These are phyloP conservation scores for Fusarium sarcochroum DNA, from an alignment of 2,329 filamentous ascomycete genomes.

Conservation along the genomic window DNA sequence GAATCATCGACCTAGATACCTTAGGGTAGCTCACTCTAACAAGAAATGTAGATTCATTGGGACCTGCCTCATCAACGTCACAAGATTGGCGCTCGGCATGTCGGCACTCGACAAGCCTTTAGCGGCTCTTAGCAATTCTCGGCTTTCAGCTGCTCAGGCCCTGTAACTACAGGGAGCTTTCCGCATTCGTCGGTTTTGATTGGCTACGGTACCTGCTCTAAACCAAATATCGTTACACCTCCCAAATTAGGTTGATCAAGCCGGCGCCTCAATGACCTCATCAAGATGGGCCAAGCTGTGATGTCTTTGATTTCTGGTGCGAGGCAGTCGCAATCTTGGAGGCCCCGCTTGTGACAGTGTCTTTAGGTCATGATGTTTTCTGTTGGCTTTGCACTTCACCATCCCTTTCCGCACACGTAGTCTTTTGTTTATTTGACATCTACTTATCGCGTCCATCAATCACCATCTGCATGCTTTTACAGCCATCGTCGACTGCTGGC, in stretches of 20 bases:
- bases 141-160: constrained; percentile 36
- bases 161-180: constrained; percentile 1
- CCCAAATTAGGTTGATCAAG: constrained; percentile 12
- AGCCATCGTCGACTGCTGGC: constrained; percentile 5
- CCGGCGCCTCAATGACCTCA: constrained; percentile 41
- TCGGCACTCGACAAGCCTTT: constrained; percentile 38
- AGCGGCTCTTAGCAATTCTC: constrained; percentile 35
- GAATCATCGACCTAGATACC: background rate
- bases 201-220: background rate
- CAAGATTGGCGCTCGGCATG: constrained; percentile 32
- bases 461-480: background rate
- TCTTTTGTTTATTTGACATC: background rate
- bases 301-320: constrained; percentile 37
- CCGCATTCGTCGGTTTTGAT: accelerated
- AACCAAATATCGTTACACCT: constrained; percentile 22
- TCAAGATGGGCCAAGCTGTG: constrained; percentile 32
- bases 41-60: too few relatives aligned
- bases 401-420: background rate
- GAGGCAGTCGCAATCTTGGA: constrained; percentile 30
- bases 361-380: constrained; percentile 14
- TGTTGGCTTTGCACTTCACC: background rate
- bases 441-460: background rate
- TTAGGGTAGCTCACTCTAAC: background rate
- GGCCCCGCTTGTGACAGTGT: constrained; percentile 29
- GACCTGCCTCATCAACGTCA: background rate